These are phyloP conservation scores for Castanopsis chinensis DNA, from an alignment of 306 rosid species.

Conservation along the genomic window DNA sequence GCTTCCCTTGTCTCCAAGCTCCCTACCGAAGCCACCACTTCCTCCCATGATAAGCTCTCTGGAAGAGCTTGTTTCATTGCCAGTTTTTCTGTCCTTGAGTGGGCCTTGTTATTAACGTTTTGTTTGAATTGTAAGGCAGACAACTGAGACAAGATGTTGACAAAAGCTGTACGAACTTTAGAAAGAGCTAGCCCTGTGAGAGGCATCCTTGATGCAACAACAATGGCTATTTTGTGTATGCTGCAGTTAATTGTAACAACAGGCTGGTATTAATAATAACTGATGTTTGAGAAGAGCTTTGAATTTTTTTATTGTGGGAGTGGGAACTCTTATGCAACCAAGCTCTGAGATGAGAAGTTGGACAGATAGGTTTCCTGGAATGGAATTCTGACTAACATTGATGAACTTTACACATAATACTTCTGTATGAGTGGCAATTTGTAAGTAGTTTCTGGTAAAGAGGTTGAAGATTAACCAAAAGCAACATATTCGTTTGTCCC, in stretches of 20 bases:
- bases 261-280: neutral
- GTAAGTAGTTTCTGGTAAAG: neutral
- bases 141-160: neutral
- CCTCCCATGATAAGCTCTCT: slow-evolving; percentile 34
- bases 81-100: neutral
- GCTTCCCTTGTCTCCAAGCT: slow-evolving; percentile 67
- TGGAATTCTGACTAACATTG: neutral
- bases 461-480: neutral
- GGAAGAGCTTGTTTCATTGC: neutral
- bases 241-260: neutral
- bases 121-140: neutral
- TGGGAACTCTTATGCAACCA: neutral
- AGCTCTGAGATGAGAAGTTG: neutral
- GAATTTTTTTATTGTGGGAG: neutral
- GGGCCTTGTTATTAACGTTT: neutral
- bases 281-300: neutral
- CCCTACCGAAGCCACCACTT: slow-evolving; percentile 36
- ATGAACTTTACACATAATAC: neutral
- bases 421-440: neutral
- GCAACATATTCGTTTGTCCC: neutral
- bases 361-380: too few relatives aligned
- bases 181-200: neutral
- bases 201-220: neutral
- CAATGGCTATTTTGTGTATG: neutral
- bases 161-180: neutral